A percentile compares a stretch with the other conserved stretches of the same genome.
These are phyloP conservation scores for Neurospora sp. DNA, from an alignment of 2,329 filamentous ascomycete species.

Conservation along the genomic window DNA sequence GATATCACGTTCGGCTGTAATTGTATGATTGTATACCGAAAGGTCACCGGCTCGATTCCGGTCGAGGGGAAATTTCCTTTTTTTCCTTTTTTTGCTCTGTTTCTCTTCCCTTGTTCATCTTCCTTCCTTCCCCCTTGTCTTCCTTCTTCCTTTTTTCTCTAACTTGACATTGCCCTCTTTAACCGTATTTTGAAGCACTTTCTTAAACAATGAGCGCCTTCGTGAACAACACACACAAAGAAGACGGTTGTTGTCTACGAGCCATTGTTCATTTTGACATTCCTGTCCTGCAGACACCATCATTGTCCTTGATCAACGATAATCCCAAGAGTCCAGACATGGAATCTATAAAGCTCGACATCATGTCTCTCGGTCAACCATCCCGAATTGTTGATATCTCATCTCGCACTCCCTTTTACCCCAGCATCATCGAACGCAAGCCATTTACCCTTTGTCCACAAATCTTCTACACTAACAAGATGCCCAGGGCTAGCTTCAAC, in stretches of 20 bases:
- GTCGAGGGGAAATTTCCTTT: neutral
- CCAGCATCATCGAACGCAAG: neutral
- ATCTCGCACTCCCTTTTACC: neutral
- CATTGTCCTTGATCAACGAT: neutral
- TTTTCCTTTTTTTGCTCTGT: neutral
- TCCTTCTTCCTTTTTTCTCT: neutral
- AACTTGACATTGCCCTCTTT: neutral
- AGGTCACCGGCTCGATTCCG: neutral
- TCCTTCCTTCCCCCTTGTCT: neutral
- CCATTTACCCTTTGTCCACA: neutral
- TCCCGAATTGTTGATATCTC: neutral
- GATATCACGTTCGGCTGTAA: neutral
- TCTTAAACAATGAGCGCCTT: neutral
- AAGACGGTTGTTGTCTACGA: neutral
- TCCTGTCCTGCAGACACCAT: neutral
- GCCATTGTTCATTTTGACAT: neutral
- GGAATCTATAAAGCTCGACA: neutral
- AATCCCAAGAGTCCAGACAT: neutral
- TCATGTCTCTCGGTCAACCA: neutral
- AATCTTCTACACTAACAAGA: neutral
- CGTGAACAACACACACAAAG: neutral
- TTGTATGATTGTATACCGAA: neutral
- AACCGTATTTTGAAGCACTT: neutral
- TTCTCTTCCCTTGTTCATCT: neutral
- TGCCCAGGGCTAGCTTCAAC: neutral